These are phyloP conservation scores for Helianthus annuus DNA, from an alignment of 129 eudicot species.

Conservation along the genomic window DNA sequence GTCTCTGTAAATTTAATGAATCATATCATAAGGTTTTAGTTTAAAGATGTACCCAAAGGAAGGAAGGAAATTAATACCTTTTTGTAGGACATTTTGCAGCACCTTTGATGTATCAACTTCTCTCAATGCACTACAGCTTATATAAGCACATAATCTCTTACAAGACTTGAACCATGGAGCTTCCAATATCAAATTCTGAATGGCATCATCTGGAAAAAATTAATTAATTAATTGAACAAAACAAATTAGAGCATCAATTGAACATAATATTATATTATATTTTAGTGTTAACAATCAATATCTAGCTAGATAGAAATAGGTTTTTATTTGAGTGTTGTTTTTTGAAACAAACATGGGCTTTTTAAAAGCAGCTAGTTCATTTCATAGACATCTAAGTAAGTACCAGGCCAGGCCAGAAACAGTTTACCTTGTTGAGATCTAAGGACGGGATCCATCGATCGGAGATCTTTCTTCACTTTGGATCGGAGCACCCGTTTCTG, in stretches of 20 bases:
- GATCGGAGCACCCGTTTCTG: conserved; percentile 62
- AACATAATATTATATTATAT: no score
- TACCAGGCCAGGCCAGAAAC: no score
- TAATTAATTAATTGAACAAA: background rate
- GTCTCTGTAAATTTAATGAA: conserved; percentile 16
- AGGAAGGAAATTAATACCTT: background rate
- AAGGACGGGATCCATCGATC: conserved; percentile 73
- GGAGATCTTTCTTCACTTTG: conserved; percentile 66
- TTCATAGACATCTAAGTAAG: background rate
- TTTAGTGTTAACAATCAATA: no score
- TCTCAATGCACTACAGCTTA: conserved; percentile 68
- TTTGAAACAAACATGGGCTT: no score
- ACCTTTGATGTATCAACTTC: conserved; percentile 79
- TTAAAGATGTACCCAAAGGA: background rate
- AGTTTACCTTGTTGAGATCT: conserved; percentile 71
- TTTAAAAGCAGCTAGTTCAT: background rate
- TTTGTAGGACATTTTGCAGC: conserved; percentile 55
- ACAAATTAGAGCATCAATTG: no score
- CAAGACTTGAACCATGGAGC: conserved; percentile 97
- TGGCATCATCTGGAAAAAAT: conserved; percentile 57
- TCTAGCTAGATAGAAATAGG: no score
- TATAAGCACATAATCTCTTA: conserved; percentile 88
- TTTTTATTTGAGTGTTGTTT: no score
- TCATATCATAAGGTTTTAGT: background rate
- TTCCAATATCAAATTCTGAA: conserved; percentile 70